Evolutionary conservation across 805 yeast species (phyloP), one percentile per base, ranked within the genome.

Genomic region (Pachysolen tannophilus): DNA sequence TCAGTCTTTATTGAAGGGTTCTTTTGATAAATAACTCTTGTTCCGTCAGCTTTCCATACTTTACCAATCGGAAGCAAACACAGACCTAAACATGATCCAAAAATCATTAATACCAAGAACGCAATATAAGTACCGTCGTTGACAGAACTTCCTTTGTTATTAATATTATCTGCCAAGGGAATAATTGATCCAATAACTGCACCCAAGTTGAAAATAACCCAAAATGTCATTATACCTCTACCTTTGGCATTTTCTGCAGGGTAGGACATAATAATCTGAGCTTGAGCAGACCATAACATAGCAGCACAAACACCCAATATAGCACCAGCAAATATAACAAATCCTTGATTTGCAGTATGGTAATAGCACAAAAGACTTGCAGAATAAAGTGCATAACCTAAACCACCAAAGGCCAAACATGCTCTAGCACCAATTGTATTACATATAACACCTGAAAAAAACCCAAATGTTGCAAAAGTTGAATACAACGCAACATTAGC

Each of bases 201-300:
- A 50, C 81, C 82, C 41, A 72, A 53, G 54, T 74, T 72, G 60
- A 75, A 75, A 36, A 75, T 72, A 42, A 69, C 60, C 81, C 81
- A 75, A 50, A 74, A 75, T 13, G 65, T 54, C 62, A 70, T 68
- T 33, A 75, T 63, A 33, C 68, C 74, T 23, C 54, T 54, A 30
- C 76, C 81, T 55, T 75, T 75, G n/a, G 42, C 55, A 24, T 54
- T 46, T 53, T 75, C 81, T 15, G 69, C 50, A 2, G 80, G 72
- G 43, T 75, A 75, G n/a, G 75, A 58, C 68, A 75, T 66, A 42
- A 73, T 65, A 32, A 75, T 66, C 19, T 72, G 56, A 33, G 76
- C 75, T 48, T 72, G 78, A 23, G 78, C 77, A 20, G 77, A 69
- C 81, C 81, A 75, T 33, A 73, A 58, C 30, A 62, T 50, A 26